phyloP scores from a whole-genome alignment of 345 rosid species.

The Eucalyptus camaldulensis region DNA sequence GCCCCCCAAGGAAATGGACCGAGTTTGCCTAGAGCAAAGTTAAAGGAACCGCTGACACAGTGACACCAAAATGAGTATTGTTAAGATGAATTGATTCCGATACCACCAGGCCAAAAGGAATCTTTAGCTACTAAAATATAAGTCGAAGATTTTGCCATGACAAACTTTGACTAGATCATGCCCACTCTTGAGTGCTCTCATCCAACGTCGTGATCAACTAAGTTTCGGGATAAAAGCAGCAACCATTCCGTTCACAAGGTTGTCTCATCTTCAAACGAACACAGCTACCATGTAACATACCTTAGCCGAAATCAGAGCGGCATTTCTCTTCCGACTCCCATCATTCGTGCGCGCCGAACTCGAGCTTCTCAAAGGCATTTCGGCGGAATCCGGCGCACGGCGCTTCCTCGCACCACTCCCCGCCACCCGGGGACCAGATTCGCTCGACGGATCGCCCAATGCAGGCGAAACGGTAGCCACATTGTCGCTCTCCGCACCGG shows the following conservation, averaged over 20 bases:
- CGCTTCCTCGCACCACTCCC: neutral
- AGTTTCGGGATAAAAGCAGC: neutral
- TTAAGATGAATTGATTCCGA: neutral
- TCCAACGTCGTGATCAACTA: neutral
- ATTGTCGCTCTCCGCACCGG: neutral
- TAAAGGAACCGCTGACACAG: neutral
- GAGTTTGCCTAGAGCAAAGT: neutral
- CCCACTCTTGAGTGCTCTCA: neutral
- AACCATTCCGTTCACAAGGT: neutral
- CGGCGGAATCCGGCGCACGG: neutral
- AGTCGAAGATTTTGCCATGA: neutral
- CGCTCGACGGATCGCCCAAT: neutral
- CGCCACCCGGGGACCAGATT: neutral
- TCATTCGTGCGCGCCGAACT: neutral
- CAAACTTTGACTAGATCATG: neutral
- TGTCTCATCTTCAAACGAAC: neutral
- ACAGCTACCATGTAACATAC: neutral
- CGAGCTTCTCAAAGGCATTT: neutral
- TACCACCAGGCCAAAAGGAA: neutral
- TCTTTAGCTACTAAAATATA: neutral
- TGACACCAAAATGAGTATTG: neutral
- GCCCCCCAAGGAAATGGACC: neutral
- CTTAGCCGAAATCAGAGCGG: neutral
- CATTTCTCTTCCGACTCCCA: neutral
- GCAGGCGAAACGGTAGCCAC: neutral